Evolutionary conservation across 352 stramenopile species (phyloP), one percentile per base, ranked within the genome.

Genomic region (Peronospora belbahrii): DNA sequence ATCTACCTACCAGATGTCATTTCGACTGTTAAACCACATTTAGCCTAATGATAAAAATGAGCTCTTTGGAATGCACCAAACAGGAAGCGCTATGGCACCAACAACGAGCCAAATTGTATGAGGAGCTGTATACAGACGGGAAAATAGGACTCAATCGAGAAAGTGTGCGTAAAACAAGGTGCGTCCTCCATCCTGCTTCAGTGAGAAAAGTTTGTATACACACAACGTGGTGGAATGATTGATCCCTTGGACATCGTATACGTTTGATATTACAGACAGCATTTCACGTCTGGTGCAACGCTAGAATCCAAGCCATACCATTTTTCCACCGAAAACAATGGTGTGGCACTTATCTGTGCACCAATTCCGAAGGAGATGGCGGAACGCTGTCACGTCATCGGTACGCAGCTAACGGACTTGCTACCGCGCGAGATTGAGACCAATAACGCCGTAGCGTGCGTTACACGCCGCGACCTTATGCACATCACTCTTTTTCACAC

Each of bases 401-500:
- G 68, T 22, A 52, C 62, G 14, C 56, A 80, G 28, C 45, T 86
- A 19, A 65, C 74, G 7, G 54, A 56, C 13, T 33, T 82, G 42
- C 36, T 86, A 9, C 68, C 66, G 23, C 59, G 67, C 2, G 47
- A 65, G 15, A n/a, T 40, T 0, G 52, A 46, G 20, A 70, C 59
- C 2, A 40, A 51, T 15, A 50, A 77, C 38, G 56, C 67, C 13
- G 62, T 65, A 15, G 60, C 50, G n/a, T 85, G 79, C 48, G 67
- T 86, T 25, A 87, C 83, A 45, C 67, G 65, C 7, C 58, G 64
- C 10, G 71, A 80, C 3, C 67, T 81, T 22, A 86, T 89, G 77
- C 77, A 89, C 56, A 55, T 89, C 50, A 89, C 77, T 44, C 55
- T 89, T 6, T 87, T 85, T 52, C 77, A 89, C 59, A 86, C 77